Evolutionary conservation across 2,329 filamentous ascomycete genomes (phyloP).

Genomic region (Diaporthe destruens): DNA sequence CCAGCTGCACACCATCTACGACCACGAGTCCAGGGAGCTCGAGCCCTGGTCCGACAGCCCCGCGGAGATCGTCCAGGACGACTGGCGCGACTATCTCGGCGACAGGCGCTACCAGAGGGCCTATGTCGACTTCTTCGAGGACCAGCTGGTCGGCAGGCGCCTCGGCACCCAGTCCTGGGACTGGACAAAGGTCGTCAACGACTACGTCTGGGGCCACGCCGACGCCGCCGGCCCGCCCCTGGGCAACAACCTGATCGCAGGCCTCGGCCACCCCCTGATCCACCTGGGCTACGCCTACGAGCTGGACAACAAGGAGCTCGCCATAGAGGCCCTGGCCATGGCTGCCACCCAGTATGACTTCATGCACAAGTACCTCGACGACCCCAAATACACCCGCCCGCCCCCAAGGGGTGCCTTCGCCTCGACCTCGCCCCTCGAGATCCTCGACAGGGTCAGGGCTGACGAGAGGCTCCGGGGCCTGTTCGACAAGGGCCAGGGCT

Average conservation of each 20-base stretch:
- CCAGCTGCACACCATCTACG: constrained; percentile 85
- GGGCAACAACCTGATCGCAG: constrained; percentile 82
- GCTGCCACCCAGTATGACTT: constrained; percentile 69
- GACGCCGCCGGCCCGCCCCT: constrained; percentile 77
- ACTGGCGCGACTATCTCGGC: constrained; percentile 90
- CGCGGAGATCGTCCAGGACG: constrained; percentile 82
- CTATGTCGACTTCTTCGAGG: constrained; percentile 95
- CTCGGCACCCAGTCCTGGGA: constrained; percentile 72
- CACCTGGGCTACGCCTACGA: constrained; percentile 96
- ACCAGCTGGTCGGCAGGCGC: constrained; percentile 76
- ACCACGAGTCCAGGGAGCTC: constrained; percentile 76
- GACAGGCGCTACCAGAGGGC: constrained; percentile 86
- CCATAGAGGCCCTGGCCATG: constrained; percentile 87
- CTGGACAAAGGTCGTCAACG: constrained; percentile 81
- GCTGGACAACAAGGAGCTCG: constrained; percentile 84
- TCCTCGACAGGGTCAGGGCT: constrained; percentile 75
- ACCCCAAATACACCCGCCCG: constrained; percentile 76
- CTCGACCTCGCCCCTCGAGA: constrained; percentile 74
- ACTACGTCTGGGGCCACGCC: constrained; percentile 74
- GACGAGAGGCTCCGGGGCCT: constrained; percentile 79
- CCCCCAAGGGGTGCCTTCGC: constrained; percentile 61
- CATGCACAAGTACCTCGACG: constrained; percentile 77
- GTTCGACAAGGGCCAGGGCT: constrained; percentile 66
- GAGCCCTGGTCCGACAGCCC: constrained; percentile 89
- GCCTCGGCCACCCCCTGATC: constrained; percentile 90